phyloP scores from a whole-genome alignment of 2,329 filamentous ascomycete species.

The Ilyonectria destructans region DNA sequence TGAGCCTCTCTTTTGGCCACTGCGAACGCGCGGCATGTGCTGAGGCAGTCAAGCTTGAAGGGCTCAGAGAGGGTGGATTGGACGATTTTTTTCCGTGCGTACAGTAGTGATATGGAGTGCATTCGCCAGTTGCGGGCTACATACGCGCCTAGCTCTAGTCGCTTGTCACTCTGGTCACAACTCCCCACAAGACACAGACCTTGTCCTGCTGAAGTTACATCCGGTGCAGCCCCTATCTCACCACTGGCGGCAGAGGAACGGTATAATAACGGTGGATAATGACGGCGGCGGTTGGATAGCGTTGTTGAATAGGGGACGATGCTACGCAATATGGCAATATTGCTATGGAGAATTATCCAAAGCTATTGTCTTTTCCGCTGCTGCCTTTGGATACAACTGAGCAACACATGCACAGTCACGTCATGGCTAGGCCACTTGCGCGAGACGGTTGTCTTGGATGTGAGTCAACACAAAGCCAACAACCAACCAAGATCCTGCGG shows the following conservation, averaged over 20 bases:
- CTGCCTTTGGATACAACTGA: slow-evolving; percentile 3
- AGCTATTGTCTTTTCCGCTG: neutral
- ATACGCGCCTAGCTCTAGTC: slow-evolving; percentile 5
- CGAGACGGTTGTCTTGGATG: slow-evolving; percentile 16
- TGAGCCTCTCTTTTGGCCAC: slow-evolving; percentile 11
- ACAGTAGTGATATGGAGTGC: slow-evolving; percentile 11
- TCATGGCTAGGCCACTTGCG: slow-evolving; percentile 5
- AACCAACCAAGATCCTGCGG: neutral
- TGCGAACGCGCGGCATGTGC: slow-evolving; percentile 33
- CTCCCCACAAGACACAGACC: slow-evolving; percentile 15
- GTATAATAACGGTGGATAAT: neutral
- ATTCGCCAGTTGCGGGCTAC: slow-evolving; percentile 12
- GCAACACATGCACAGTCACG: neutral
- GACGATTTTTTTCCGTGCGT: neutral
- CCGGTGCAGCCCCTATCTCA: slow-evolving; percentile 7
- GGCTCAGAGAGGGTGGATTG: slow-evolving; percentile 8
- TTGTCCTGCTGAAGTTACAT: slow-evolving; percentile 19
- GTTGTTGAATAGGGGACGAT: neutral
- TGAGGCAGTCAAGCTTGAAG: neutral
- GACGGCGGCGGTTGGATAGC: neutral
- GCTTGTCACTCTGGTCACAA: slow-evolving; percentile 8
- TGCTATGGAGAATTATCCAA: neutral
- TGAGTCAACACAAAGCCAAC: neutral
- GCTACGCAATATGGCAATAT: neutral
- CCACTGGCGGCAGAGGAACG: neutral